phyloP scores from a whole-genome alignment of 2,329 filamentous ascomycete genomes.

The Penicillium sp. region DNA sequence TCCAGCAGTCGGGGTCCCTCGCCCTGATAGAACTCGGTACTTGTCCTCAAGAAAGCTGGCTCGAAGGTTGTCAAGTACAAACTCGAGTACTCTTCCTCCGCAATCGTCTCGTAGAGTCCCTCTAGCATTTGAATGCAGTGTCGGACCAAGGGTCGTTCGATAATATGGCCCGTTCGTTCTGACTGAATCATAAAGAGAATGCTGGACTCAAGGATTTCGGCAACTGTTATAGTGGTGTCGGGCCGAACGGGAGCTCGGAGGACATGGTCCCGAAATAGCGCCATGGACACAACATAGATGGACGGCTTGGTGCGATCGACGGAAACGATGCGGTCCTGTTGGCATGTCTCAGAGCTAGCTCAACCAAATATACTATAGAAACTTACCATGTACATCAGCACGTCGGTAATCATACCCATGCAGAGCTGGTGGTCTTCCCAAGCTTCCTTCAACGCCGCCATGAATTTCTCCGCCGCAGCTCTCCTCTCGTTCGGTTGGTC shows the following conservation, averaged over 20 bases:
- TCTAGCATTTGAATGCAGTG: constrained; percentile 88
- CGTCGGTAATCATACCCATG: constrained; percentile 95
- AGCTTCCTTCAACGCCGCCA: constrained; percentile 69
- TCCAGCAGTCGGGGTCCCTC: constrained; percentile 74
- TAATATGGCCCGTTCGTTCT: constrained; percentile 85
- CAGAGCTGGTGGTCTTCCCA: constrained; percentile 90
- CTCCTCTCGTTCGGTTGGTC: constrained; percentile 70
- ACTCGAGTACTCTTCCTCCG: constrained; percentile 73
- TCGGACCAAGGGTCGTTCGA: constrained; percentile 77
- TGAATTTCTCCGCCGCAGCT: constrained; percentile 76
- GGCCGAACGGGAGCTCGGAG: constrained; percentile 58
- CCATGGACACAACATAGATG: constrained; percentile 81
- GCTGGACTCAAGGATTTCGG: constrained; percentile 73
- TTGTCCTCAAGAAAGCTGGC: constrained; percentile 68
- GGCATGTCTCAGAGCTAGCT: constrained; percentile 4
- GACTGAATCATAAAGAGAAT: constrained; percentile 88
- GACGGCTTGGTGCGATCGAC: constrained; percentile 69
- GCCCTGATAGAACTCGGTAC: constrained; percentile 67
- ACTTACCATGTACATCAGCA: constrained; percentile 86
- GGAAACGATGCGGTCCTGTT: constrained; percentile 75
- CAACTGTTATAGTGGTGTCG: constrained; percentile 52
- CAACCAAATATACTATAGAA: background rate
- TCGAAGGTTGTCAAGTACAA: constrained; percentile 85
- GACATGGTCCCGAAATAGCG: constrained; percentile 82
- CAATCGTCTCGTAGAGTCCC: constrained; percentile 75